Base-by-base conservation (phyloP, 1,139 yeast species). In the Taiozyma sp. region DNA sequence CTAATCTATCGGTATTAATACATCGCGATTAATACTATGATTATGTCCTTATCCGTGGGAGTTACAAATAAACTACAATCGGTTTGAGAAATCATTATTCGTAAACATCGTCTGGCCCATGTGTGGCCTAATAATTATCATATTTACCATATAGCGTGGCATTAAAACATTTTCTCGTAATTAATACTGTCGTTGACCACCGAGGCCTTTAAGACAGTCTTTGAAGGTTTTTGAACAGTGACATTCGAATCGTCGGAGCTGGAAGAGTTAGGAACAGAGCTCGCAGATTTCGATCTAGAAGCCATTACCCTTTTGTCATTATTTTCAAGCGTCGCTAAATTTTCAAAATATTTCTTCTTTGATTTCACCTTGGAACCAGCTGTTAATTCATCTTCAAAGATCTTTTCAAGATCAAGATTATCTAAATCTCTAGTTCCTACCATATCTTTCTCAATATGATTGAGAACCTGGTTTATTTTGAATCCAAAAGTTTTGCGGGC, bases 141-240 rank as follows among this genome's bases (percentile, higher is more conserved):
- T 32, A n/a, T 28, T n/a, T n/a, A 32, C 14, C 12, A 32, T 32
- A n/a, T 28, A 22, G 29, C 8, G 8, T 43, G 16, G 23, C 16
- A 28, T 48, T 45, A 57, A 41, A 38, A 52, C 43, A 59, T 43
- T 45, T 60, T 60, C 44, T 60, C 64, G 43, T 60, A 60, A 24
- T 48, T 50, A 30, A 50, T 41, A 39, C 50, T 49, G 14, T 60
- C 59, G 36, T 54, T 48, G n/a, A 51, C 43, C 10, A 60, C 61
- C 2, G 51, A 49, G 2, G 62, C 64, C 24, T 48, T 59, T 22
- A 60, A 39, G 4, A 58, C 47, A 6, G 61, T 59, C 34, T 56
- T 55, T 14, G 58, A 56, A 1, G 58, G 61, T 41, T 53, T 57
- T 14, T 51, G 43, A 12, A 28, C 36, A 27, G 47, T 22, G 36